These are phyloP conservation scores for Tetrapisispora pingtungensis DNA, from an alignment of 805 yeast genomes.

Conservation along the genomic window DNA sequence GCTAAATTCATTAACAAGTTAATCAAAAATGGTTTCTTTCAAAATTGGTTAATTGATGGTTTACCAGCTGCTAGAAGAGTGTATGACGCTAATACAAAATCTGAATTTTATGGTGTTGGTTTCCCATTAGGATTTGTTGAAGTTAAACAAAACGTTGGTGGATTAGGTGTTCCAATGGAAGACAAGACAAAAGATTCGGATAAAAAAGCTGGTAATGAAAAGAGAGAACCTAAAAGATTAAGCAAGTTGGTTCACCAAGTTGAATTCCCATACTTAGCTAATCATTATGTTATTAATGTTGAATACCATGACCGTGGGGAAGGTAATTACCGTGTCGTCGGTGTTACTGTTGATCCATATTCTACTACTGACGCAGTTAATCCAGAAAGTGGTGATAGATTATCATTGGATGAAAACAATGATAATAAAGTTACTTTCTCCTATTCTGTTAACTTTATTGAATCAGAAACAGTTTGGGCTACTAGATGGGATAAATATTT, in stretches of 20 bases:
- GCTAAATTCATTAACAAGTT: constrained; percentile 66
- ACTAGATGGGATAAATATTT: constrained; percentile 97
- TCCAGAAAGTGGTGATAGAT: constrained; percentile 23
- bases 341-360: constrained; percentile 66
- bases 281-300: constrained; percentile 68
- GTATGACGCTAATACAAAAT: constrained; percentile 46
- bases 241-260: constrained; percentile 8
- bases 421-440: constrained; percentile 61
- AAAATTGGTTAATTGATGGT: constrained; percentile 93
- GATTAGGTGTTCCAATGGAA: constrained; percentile 2
- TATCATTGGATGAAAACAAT: constrained; percentile 39
- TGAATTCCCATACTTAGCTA: constrained; percentile 52
- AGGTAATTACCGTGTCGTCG: constrained; percentile 76
- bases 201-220: neutral
- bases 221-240: constrained; percentile 2
- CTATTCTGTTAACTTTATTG: constrained; percentile 69
- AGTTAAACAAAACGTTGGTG: constrained; percentile 26
- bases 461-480: constrained; percentile 81
- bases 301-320: constrained; percentile 74
- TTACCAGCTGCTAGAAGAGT: constrained; percentile 75
- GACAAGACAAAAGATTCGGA: neutral
- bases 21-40: constrained; percentile 72
- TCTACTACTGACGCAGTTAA: constrained; percentile 19
- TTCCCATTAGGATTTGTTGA: constrained; percentile 70
- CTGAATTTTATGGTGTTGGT: constrained; percentile 67